Base-by-base conservation (phyloP, 2,329 filamentous ascomycete genomes). In the Neonectria punicea region DNA sequence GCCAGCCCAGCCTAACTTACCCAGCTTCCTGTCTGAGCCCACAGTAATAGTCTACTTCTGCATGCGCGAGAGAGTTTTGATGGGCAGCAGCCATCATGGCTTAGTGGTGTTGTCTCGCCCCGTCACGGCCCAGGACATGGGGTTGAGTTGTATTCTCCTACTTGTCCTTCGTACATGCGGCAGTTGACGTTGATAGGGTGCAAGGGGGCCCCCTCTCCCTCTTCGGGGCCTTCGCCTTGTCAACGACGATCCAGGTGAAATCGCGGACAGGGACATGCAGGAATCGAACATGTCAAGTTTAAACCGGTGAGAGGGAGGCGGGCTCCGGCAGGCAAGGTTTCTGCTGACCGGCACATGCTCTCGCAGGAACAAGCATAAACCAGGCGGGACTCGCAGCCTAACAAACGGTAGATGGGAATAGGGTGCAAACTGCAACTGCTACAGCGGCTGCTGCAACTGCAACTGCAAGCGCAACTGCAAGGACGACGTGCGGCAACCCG, bases 211-310 rank as follows among this genome's bases (percentile, higher is more conserved):
- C 65, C 57, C 65, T 53, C 18, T 25, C 36, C 53, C 61, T 53
- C 25, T 34, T 49, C 36, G 14, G 36, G 36, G 3, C 7, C 36
- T 39, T 47, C 58, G 61, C 49, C 63, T 51, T 47, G 34, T 61
- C 44, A 30, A 41, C 43, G 36, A 69, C 46, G 70, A 67, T 70
- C 66, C 67, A 61, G 63, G 39, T 36, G 53, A 32, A 43, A 30
- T 58, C 56, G 51, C 58, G 63, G 57, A 55, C 67, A 70, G 68
- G 65, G 65, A 67, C 62, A 56, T 14, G 57, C 43, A 39, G 58
- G 58, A 64, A 70, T 70, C 55, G 51, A 62, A 65, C 63, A 72
- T 70, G 57, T 70, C 67, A 70, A 70, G 49, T 66, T 47, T 3
- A 11, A 43, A 67, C 70, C 67, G 67, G 70, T 69, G 68, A 69